Conservation (phyloP, 1,139 yeast species). For the Debaryomyces nepalensis region DNA sequence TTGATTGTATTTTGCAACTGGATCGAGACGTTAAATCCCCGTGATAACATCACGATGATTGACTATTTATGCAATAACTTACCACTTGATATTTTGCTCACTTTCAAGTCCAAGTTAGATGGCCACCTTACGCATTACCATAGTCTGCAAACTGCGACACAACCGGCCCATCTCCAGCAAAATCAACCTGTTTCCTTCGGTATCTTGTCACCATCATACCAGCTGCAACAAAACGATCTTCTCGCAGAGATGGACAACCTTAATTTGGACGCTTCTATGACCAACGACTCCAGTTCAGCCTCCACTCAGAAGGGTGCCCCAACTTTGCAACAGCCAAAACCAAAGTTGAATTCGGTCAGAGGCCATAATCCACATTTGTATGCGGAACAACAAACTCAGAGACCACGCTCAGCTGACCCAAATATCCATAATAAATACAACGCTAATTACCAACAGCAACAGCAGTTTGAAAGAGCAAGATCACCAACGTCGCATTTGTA, state of each 20-base stretch:
- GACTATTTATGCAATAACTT: constrained; percentile 59
- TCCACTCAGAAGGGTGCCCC: constrained; percentile 12
- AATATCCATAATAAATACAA: constrained; percentile 21
- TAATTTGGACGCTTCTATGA: constrained; percentile 21
- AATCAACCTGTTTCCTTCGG: constrained; percentile 10
- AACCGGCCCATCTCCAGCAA: constrained; percentile 14
- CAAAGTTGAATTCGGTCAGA: constrained; percentile 35
- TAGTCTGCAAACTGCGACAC: constrained; percentile 14
- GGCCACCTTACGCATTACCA: constrained; percentile 29
- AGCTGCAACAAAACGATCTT: constrained; percentile 24
- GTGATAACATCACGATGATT: constrained; percentile 61
- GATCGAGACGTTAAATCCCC: constrained; percentile 60
- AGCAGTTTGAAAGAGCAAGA: constrained; percentile 39
- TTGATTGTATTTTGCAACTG: constrained; percentile 60
- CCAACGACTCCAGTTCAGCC: constrained; percentile 19
- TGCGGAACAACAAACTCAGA: constrained; percentile 33
- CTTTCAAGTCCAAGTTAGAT: constrained; percentile 48
- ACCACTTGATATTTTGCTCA: constrained; percentile 52
- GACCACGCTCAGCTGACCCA: constrained; percentile 54
- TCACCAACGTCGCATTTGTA: constrained; percentile 51
- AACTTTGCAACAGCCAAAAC: constrained; percentile 45
- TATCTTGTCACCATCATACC: constrained; percentile 18
- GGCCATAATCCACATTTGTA: constrained; percentile 31
- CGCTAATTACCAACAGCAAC: constrained; percentile 20
- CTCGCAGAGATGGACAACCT: constrained; percentile 37